These are phyloP conservation scores for Alopecurus myosuroides DNA, from an alignment of 176 grass and related monocot genomes.

Conservation along the genomic window DNA sequence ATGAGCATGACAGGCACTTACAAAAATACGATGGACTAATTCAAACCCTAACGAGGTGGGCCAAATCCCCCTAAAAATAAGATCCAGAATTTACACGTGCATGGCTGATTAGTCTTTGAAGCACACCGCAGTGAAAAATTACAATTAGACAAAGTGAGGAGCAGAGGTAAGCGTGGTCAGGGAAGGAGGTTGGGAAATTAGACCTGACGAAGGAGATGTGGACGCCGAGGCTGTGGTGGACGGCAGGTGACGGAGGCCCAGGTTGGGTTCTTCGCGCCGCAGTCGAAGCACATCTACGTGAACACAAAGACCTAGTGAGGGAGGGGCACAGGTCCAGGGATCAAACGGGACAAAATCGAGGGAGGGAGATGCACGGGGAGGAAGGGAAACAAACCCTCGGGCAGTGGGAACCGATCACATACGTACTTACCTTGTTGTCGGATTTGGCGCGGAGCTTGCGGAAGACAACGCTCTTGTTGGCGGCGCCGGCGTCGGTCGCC, in stretches of 20 bases:
- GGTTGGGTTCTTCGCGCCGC: constrained; percentile 91
- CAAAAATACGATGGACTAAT: not conserved
- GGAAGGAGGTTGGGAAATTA: not conserved
- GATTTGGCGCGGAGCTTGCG: constrained; percentile 86
- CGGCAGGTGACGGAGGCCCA: constrained; percentile 89
- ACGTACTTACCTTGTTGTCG: constrained; percentile 69
- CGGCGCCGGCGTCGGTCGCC: constrained; percentile 19
- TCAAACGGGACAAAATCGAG: not conserved
- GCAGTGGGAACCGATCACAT: not conserved
- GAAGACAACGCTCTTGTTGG: constrained; percentile 77
- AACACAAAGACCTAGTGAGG: too few relatives aligned
- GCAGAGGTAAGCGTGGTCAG: not conserved
- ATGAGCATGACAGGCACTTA: not conserved
- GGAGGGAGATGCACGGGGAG: not conserved
- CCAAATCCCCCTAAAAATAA: not conserved
- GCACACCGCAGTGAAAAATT: not conserved
- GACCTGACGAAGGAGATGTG: constrained; percentile 93
- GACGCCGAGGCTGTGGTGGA: constrained; percentile 89
- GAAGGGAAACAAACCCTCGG: not conserved
- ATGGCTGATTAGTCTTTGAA: not conserved
- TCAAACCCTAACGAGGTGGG: not conserved
- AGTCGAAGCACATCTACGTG: constrained; percentile 92
- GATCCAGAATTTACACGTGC: not conserved
- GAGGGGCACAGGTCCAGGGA: not conserved
- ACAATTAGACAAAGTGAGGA: not conserved